Evolutionary conservation across 2,329 filamentous ascomycete species (phyloP), one percentile per base, ranked within the genome.

Genomic region (Bertia moriformis): DNA sequence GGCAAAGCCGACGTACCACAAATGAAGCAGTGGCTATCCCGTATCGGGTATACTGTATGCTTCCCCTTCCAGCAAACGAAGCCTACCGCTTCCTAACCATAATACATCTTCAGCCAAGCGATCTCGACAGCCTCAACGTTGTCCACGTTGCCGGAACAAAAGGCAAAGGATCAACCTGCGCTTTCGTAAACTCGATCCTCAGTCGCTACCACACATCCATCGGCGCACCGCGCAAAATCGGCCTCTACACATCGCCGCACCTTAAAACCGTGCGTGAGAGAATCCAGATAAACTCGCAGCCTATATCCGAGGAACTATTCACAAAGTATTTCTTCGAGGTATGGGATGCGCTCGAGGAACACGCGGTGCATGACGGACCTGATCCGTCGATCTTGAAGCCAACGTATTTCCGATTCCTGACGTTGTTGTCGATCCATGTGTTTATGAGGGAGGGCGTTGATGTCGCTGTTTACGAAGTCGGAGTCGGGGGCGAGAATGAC

Each of bases 131-230:
- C 14, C 46, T 70, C 4, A 69, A 67, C 36, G 54, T 71, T 14
- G 51, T 73, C 30, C 66, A 71, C 47, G 56, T 72, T 27, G 57
- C 66, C 15, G 68, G 69, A 0, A 72, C 67, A 0, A 72, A 72
- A 49, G 68, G 68, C 1, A 73, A 72, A 55, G 68, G 68, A 3
- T 66, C 59, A 41, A 69, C 66, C 0, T 69, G 64, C 42, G 65
- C 64, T 3, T 70, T 65, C 39, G 51, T 58, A 17, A 52, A 60
- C 19, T 60, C 54, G 1, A 57, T 71, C 19, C 53, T 72, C 44
- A 48, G 36, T 41, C 46, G 29, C 48, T 44, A 50, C 46, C 44
- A 45, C 15, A 4, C 49, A 7, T 43, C 44, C 33, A 47, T 41
- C 14, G 41, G 38, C 40, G 51, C 44, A 29, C 49, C 46, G 1